Evolutionary conservation across 208 protist species (phyloP), one percentile per base, ranked within the genome.

Genomic region (Acanthamoeba castellanii): DNA sequence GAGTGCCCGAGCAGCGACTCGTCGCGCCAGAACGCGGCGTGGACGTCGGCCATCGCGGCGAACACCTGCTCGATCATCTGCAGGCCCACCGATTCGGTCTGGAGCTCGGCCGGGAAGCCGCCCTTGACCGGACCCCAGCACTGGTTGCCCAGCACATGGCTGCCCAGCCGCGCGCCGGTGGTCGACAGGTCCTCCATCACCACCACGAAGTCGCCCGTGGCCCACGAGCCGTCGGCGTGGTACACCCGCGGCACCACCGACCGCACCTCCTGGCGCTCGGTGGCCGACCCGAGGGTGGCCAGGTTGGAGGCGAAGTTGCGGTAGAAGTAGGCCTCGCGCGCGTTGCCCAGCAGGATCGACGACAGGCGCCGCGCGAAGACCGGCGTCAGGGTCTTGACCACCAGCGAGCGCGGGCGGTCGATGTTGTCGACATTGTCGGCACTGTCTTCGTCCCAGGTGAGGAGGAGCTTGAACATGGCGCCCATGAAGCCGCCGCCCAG

Each of bases 261-360:
- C 9, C 87, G 20, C 7, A 92, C 32, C 59, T 68, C 87, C 8
- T 32, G 52, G 14, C 85, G 59, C 32, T 92, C 87, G 55, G 34
- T 32, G 18, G 42, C 84, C 50, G 84, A 91, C 27, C 84, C 84
- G 50, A 89, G 50, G 20, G 50, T 42, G 7, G 55, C 84, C 47
- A 42, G 55, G 45, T 34, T 27, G 30, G 57, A 92, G 34, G 61
- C 87, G 61, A 91, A 91, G 55, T 37, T 50, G 25, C 64, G 52
- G 20, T 92, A 92, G 59, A 92, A 92, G 87, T 92, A 74, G 59
- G 87, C 87, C 87, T 92, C 87, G 25, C 87, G 87, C n/a, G 87
- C 87, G 22, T 18, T 74, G 87, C 87, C 87, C 27, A 92, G 37
- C 7, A 92, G 87, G 59, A 92, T 52, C 7, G 52, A 92, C 59